These are phyloP conservation scores for Serendipita sp. DNA, from an alignment of 768 basidiomycete genomes.

Conservation along the genomic window DNA sequence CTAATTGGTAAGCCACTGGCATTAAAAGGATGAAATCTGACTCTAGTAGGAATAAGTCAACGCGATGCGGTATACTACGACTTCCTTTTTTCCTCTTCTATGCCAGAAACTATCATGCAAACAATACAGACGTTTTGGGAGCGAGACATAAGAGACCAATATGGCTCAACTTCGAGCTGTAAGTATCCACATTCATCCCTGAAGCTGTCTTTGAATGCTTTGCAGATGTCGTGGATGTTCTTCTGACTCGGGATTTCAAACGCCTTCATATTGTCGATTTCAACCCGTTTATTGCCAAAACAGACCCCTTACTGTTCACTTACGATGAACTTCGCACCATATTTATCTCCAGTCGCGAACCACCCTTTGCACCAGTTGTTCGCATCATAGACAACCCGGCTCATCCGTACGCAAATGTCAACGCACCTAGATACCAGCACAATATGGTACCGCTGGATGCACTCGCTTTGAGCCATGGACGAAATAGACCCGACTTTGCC, in stretches of 20 bases:
- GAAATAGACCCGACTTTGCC: constrained; percentile 56
- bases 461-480: constrained; percentile 59
- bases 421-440: constrained; percentile 60
- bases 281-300: constrained; percentile 70
- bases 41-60: constrained; percentile 55
- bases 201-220: not conserved
- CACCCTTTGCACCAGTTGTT: constrained; percentile 22
- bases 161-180: too few species aligned
- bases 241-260: constrained; percentile 65
- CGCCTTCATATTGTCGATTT: constrained; percentile 79
- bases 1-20: constrained; percentile 43
- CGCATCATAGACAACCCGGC: constrained; percentile 56
- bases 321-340: constrained; percentile 50
- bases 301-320: constrained; percentile 76
- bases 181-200: too few species aligned
- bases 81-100: constrained; percentile 52
- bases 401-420: constrained; percentile 51
- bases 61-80: constrained; percentile 82
- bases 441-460: constrained; percentile 90
- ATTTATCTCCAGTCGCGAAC: constrained; percentile 11
- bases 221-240: constrained; percentile 70
- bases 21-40: not conserved
- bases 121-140: constrained; percentile 52
- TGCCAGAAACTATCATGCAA: constrained; percentile 33
- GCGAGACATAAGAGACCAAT: constrained; percentile 30